A percentile compares a stretch with the other conserved stretches of the same genome.
phyloP scores from a whole-genome alignment of 768 basidiomycete species.

The Pulveroboletus sp. region DNA sequence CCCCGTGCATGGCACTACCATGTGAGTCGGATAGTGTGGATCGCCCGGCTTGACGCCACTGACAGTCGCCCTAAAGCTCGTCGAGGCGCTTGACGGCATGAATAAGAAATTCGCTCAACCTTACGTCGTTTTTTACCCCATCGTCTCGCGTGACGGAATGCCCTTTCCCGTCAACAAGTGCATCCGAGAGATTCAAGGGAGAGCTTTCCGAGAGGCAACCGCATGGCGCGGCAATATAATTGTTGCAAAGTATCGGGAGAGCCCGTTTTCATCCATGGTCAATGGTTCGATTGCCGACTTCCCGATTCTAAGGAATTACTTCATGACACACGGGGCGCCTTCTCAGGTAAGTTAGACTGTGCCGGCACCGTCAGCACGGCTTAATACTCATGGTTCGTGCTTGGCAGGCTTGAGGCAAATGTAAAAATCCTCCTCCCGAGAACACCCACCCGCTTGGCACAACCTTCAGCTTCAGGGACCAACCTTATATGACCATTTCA shows the following conservation, averaged over 20 bases:
- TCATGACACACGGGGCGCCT: conserved; percentile 61
- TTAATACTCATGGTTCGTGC: conserved; percentile 18
- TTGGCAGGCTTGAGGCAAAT: conserved; percentile 26
- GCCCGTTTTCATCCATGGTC: conserved; percentile 48
- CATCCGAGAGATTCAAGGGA: conserved; percentile 70
- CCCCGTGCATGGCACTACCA: conserved; percentile 69
- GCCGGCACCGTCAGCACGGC: conserved; percentile 11
- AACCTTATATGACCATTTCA: conserved; percentile 25
- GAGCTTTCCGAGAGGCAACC: conserved; percentile 49
- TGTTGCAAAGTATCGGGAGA: conserved; percentile 61
- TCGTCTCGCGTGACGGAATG: conserved; percentile 72
- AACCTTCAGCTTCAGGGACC: conserved; percentile 14
- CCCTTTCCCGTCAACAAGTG: conserved; percentile 77
- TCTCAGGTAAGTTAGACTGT: conserved; percentile 32
- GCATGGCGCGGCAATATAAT: conserved; percentile 83
- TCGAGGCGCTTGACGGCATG: conserved; percentile 78
- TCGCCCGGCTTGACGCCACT: conserved; percentile 16
- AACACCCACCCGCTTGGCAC: neutral
- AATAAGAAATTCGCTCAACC: conserved; percentile 71
- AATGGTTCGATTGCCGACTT: conserved; percentile 82
- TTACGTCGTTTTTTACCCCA: conserved; percentile 78
- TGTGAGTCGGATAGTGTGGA: conserved; percentile 36
- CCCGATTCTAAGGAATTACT: conserved; percentile 74
- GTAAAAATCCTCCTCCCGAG: conserved; percentile 8
- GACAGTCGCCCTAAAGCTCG: conserved; percentile 41